Conservation (phyloP, 192 early-diverging fungal genomes). For the Linnemannia exigua region DNA sequence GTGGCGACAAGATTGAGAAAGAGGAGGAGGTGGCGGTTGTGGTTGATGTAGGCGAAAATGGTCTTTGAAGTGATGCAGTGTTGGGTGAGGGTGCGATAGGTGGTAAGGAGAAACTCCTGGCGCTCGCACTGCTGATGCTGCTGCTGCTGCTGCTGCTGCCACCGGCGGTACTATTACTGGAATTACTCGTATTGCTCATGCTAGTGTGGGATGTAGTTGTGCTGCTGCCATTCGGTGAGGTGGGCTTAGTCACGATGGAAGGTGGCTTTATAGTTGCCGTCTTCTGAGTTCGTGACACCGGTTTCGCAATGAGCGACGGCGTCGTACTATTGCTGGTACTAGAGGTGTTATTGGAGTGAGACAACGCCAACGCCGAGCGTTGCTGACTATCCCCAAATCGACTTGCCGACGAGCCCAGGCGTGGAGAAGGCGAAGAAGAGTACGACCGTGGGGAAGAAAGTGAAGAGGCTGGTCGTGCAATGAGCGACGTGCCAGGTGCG, state of each 20-base stretch:
- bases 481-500: background rate
- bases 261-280: slow-evolving; percentile 39
- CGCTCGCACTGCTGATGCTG: background rate
- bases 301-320: slow-evolving; percentile 20
- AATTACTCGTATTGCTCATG: background rate
- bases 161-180: background rate
- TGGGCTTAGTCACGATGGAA: slow-evolving; percentile 44
- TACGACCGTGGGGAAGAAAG: background rate
- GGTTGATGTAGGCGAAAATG: background rate
- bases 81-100: slow-evolving; percentile 30
- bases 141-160: background rate
- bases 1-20: background rate
- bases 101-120: slow-evolving; percentile 7
- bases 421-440: slow-evolving; percentile 29
- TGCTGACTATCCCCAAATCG: slow-evolving; percentile 21
- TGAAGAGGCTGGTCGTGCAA: slow-evolving; percentile 23
- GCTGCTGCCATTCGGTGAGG: background rate
- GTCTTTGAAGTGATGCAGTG: slow-evolving; percentile 6
- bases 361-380: background rate
- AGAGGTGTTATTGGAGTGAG: background rate
- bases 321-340: background rate
- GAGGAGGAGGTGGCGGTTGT: background rate
- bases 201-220: background rate
- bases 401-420: slow-evolving; percentile 8
- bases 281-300: slow-evolving; percentile 20